Evolutionary conservation across 2,329 filamentous ascomycete genomes (phyloP).

Genomic region (Trichoderma semiorbis): DNA sequence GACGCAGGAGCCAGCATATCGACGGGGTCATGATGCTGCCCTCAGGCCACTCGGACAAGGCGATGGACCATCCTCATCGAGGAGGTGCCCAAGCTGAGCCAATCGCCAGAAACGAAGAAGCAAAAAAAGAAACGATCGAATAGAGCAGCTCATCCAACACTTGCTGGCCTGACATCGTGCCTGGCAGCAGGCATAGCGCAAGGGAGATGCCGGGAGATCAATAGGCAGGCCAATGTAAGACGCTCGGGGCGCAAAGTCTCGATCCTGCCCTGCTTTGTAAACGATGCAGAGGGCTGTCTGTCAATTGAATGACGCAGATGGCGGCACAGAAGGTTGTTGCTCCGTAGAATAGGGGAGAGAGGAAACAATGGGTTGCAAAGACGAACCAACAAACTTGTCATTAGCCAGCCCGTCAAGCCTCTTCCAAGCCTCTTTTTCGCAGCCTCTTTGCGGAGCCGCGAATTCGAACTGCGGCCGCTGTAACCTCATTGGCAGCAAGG

Average conservation of each 20-base stretch:
- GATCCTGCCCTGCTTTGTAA: not conserved
- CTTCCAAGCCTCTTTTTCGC: not conserved
- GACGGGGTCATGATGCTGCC: not conserved
- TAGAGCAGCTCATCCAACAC: not conserved
- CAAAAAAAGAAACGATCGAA: not conserved
- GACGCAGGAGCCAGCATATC: not conserved
- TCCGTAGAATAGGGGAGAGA: not conserved
- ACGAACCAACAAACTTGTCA: not conserved
- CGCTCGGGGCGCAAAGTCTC: not conserved
- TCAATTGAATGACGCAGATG: not conserved
- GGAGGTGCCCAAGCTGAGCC: not conserved
- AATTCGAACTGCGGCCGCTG: slow-evolving; percentile 3
- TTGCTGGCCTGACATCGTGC: not conserved
- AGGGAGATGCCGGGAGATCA: not conserved
- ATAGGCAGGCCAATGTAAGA: not conserved
- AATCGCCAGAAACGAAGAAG: not conserved
- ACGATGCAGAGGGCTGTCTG: not conserved
- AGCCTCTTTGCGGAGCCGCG: slow-evolving; percentile 1
- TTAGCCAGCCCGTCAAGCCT: not conserved
- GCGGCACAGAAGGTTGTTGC: not conserved
- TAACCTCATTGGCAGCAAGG: not conserved
- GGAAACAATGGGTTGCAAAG: not conserved
- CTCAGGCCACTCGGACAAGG: not conserved
- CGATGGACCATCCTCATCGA: not conserved
- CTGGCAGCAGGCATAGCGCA: not conserved